Evolutionary conservation across 768 basidiomycete genomes (phyloP).

Genomic region (Lactifluus piperatus): DNA sequence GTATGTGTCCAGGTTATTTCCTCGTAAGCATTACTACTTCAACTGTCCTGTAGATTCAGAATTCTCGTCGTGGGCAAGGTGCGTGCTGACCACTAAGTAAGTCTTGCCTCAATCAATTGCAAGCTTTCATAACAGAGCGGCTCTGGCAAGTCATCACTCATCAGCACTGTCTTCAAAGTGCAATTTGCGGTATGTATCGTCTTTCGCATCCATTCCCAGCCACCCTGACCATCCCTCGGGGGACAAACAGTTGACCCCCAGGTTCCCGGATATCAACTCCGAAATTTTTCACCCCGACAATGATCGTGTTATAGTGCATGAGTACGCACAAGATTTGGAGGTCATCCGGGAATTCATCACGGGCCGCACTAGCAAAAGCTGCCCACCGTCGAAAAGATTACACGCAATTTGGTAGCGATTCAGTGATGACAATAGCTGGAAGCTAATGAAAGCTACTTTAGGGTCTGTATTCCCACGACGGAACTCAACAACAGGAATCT

Average conservation of each 20-base stretch:
- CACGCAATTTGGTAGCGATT: conserved; percentile 1
- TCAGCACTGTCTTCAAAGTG: not conserved
- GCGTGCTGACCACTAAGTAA: not conserved
- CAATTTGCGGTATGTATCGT: not conserved
- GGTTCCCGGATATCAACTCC: not conserved
- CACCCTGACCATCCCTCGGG: not conserved
- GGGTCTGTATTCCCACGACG: not conserved
- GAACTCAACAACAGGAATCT: not conserved
- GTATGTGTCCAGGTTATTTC: not conserved
- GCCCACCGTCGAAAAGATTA: not conserved
- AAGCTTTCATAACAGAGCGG: not conserved
- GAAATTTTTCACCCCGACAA: not conserved
- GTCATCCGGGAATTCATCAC: conserved; percentile 4
- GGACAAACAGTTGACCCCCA: not conserved
- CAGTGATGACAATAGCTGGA: too few relatives aligned
- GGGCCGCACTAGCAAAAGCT: not conserved
- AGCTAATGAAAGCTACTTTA: not conserved
- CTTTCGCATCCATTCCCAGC: not conserved
- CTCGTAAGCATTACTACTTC: not conserved
- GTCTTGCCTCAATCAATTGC: not conserved
- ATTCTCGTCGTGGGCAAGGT: conserved; percentile 5
- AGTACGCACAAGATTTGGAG: not conserved
- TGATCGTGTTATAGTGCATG: not conserved
- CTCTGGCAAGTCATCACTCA: conserved; percentile 4
- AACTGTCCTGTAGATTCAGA: not conserved